Evolutionary conservation across 306 rosid genomes (phyloP), one percentile per base, ranked within the genome.

Genomic region (Sesbania bispinosa): DNA sequence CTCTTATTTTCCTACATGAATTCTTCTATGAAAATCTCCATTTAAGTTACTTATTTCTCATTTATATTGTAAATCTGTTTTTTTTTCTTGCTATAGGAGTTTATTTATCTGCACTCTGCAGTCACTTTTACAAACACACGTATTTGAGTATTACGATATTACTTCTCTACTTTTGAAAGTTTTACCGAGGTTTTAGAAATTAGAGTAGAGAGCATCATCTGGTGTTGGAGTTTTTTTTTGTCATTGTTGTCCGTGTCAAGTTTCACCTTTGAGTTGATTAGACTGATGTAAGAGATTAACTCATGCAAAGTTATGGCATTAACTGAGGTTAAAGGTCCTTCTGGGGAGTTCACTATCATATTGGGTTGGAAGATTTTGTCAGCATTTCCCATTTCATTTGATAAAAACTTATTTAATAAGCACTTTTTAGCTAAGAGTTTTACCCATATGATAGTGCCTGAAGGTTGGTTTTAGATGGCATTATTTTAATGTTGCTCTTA

Each of bases 231-330:
- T 35, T 45, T 58, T 42, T 77, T 33, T 51, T 62, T n/a, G n/a
- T n/a, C 15, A 16, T 36, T 69, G 30, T 35, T 27, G 54, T 50
- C 23, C 15, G 13, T 20, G 42, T 63, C 20, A 3, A 1, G 54
- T 60, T 68, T 60, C 24, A 46, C 54, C 33, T 24, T 7, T 70
- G 24, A 50, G 47, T 62, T 62, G 63, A 50, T 58, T 46, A 39
- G 11, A 71, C 60, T 58, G 16, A 46, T 30, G 21, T 53, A 62
- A 75, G n/a, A n/a, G 15, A 16, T 38, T 41, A n/a, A 30, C 32
- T 41, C 52, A 15, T 15, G 7, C 27, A 6, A 15, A 42, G 16
- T 42, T 58, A 41, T 26, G 33, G 71, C 43, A 8, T 39, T 23
- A 10, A 51, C 2, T 62, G 15, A 38, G 54, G 69, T 55, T 71